These are phyloP conservation scores for Botryotinia calthae DNA, from an alignment of 2,329 filamentous ascomycete genomes.

Conservation along the genomic window DNA sequence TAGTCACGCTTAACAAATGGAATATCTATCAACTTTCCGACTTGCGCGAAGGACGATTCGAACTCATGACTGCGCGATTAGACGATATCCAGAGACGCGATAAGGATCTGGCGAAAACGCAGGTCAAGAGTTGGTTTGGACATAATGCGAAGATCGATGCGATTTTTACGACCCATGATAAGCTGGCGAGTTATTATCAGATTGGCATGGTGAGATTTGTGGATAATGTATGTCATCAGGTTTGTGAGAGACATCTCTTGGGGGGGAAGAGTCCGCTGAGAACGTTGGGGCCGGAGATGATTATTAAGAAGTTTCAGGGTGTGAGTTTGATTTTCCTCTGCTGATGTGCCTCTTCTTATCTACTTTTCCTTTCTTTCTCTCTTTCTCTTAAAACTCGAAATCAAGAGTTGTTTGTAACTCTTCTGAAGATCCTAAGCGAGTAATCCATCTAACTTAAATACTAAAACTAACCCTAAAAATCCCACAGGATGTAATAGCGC, in stretches of 20 bases:
- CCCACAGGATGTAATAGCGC: not conserved
- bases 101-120: not conserved
- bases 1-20: constrained; percentile 2
- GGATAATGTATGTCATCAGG: constrained; percentile 29
- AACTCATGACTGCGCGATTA: not conserved
- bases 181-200: constrained; percentile 24
- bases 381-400: not conserved
- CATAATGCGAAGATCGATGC: constrained; percentile 6
- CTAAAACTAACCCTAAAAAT: not conserved
- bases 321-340: not conserved
- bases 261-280: constrained; percentile 24
- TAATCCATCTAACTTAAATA: too few species aligned
- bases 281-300: constrained; percentile 22
- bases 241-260: constrained; percentile 29
- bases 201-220: constrained; percentile 26
- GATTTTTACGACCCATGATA: constrained; percentile 22
- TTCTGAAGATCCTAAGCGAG: not conserved
- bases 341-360: too few species aligned
- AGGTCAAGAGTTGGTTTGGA: not conserved
- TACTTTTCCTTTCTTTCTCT: not conserved
- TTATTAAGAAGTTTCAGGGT: not conserved
- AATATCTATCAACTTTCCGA: not conserved
- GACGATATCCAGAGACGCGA: not conserved
- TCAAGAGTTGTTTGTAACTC: not conserved
- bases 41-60: not conserved